Evolutionary conservation across 176 grass and related monocot species (phyloP).

Genomic region (Canna indica): DNA sequence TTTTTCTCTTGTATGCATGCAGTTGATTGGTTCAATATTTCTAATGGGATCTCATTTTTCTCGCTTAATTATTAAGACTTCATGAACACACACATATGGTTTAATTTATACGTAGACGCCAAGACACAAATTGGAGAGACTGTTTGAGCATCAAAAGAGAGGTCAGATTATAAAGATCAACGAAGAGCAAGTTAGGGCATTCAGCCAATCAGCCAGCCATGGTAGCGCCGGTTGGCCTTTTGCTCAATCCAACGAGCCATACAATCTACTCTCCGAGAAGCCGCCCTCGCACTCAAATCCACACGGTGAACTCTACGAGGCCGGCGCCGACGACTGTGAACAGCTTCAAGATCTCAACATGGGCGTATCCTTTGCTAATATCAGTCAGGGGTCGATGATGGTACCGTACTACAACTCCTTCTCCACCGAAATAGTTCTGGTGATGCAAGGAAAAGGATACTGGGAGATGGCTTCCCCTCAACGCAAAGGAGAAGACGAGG

Average conservation of each 20-base stretch:
- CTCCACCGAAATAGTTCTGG: constrained; percentile 37
- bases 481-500: neutral
- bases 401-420: constrained; percentile 45
- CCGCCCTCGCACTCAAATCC: constrained; percentile 37
- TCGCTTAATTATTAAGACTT: too few species aligned
- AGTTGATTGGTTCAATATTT: too few species aligned
- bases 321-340: constrained; percentile 33
- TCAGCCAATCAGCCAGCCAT: constrained; percentile 44
- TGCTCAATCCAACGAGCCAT: constrained; percentile 34
- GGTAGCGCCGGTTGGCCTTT: neutral
- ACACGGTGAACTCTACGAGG: constrained; percentile 35
- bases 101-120: constrained; percentile 17
- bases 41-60: too few species aligned
- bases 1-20: neutral
- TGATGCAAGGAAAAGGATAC: constrained; percentile 39
- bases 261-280: constrained; percentile 39
- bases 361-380: constrained; percentile 43
- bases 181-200: constrained; percentile 51
- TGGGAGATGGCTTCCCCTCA: constrained; percentile 67
- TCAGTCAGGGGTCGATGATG: constrained; percentile 63
- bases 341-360: constrained; percentile 34
- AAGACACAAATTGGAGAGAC: constrained; percentile 33
- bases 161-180: constrained; percentile 38
- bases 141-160: constrained; percentile 33
- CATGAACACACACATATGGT: too few species aligned